Percentiles rank a stretch among this genome's conserved stretches.
Conservation (phyloP, 352 stramenopile genomes). For the Globisporangium cystogenes region DNA sequence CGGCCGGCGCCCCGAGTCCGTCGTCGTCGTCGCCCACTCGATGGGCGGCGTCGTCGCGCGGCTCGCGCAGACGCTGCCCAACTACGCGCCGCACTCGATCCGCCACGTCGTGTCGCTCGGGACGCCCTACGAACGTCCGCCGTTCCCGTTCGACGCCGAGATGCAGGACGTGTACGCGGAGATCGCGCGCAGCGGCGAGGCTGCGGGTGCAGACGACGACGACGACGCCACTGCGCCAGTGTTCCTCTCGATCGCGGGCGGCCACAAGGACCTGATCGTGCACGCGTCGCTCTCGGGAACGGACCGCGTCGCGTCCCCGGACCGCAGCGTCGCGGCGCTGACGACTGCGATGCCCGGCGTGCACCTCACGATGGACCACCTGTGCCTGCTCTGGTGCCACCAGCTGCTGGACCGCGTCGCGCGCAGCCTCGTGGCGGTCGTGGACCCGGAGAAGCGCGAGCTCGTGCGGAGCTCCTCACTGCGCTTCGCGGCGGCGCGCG, state of each 20-base stretch:
- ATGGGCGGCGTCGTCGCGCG: slow-evolving; percentile 80
- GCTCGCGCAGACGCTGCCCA: slow-evolving; percentile 56
- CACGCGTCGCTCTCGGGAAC: slow-evolving; percentile 40
- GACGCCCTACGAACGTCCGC: slow-evolving; percentile 44
- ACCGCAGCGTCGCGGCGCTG: slow-evolving; percentile 37
- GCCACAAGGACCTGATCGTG: slow-evolving; percentile 76
- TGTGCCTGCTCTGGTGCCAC: slow-evolving; percentile 84
- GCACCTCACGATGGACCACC: slow-evolving; percentile 62
- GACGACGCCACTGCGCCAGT: slow-evolving; percentile 17
- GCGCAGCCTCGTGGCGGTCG: slow-evolving; percentile 47
- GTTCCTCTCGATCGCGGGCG: slow-evolving; percentile 73
- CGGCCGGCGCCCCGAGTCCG: slow-evolving; percentile 32
- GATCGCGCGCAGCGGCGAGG: slow-evolving; percentile 23
- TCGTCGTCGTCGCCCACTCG: slow-evolving; percentile 79
- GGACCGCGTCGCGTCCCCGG: slow-evolving; percentile 23
- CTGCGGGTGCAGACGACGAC: slow-evolving; percentile 1
- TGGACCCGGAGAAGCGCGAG: slow-evolving; percentile 40
- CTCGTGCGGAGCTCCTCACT: slow-evolving; percentile 32
- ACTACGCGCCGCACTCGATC: slow-evolving; percentile 71
- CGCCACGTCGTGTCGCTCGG: slow-evolving; percentile 71
- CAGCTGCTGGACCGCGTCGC: slow-evolving; percentile 67
- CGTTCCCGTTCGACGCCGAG: slow-evolving; percentile 63
- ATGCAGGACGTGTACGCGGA: slow-evolving; percentile 55
- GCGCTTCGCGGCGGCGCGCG: slow-evolving; percentile 38
- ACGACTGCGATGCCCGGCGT: slow-evolving; percentile 62